Evolutionary conservation across 2,329 filamentous ascomycete genomes (phyloP).

Genomic region (Leptographium galeiforme): DNA sequence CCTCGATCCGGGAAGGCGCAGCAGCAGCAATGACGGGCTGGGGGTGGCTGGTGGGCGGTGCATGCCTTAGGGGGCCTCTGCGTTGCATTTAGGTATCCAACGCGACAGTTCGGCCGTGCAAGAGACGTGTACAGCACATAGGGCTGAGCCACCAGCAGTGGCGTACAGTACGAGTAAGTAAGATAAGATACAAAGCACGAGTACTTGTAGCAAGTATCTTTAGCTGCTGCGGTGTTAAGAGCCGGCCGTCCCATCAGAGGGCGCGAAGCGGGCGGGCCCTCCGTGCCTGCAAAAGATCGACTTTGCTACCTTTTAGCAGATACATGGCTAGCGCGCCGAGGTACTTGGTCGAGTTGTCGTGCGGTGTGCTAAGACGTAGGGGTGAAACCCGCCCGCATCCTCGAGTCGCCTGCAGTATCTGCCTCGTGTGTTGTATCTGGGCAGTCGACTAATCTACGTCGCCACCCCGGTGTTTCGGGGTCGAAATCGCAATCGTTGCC

Average conservation of each 20-base stretch:
- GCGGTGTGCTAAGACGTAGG: too few relatives aligned
- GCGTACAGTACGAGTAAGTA: neutral
- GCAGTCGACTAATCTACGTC: too few relatives aligned
- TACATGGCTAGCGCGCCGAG: neutral
- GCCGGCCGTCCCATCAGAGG: neutral
- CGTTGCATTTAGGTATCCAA: neutral
- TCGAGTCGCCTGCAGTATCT: too few relatives aligned
- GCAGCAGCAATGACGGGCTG: neutral
- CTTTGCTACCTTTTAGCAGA: neutral
- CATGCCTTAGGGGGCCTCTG: neutral
- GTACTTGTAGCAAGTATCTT: too few relatives aligned
- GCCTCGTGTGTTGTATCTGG: too few relatives aligned
- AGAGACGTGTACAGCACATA: neutral
- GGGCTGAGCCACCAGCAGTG: constrained; percentile 9
- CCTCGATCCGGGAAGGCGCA: neutral
- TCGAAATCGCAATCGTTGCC: too few relatives aligned
- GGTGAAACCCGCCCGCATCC: too few relatives aligned
- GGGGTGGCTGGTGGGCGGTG: neutral
- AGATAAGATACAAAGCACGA: too few relatives aligned
- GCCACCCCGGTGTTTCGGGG: too few relatives aligned
- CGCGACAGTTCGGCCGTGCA: neutral
- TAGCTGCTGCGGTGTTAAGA: neutral
- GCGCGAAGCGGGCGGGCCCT: neutral
- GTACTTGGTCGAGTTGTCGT: neutral
- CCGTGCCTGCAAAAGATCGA: neutral